Conservation (phyloP, 1,284 basidiomycete species). For the Ceratobasidium sp. region DNA sequence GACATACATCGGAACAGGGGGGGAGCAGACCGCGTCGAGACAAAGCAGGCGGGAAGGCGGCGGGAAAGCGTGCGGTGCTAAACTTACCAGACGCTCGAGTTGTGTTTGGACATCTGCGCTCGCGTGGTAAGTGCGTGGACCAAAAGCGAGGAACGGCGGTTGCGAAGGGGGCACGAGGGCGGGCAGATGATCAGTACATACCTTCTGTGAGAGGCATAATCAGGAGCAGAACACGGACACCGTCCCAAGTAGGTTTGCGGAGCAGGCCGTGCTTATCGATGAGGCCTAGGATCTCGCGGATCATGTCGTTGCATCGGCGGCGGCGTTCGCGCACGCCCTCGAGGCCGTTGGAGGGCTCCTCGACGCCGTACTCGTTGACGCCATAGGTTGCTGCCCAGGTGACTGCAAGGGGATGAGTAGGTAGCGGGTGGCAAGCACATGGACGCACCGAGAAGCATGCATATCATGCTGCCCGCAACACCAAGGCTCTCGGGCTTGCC, state of each 20-base stretch:
- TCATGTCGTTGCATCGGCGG: constrained; percentile 67
- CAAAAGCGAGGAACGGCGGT: constrained; percentile 37
- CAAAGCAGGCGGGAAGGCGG: neutral
- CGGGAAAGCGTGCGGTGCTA: neutral
- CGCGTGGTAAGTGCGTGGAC: constrained; percentile 32
- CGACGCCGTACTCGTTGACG: constrained; percentile 78
- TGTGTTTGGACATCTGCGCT: constrained; percentile 64
- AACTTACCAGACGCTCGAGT: constrained; percentile 66
- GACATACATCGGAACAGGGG: constrained; percentile 18
- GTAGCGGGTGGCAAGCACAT: constrained; percentile 6
- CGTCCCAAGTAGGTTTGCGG: constrained; percentile 87
- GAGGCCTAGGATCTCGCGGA: constrained; percentile 79
- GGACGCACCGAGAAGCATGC: constrained; percentile 50
- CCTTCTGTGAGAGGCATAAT: constrained; percentile 85
- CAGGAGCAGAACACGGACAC: constrained; percentile 81
- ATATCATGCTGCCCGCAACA: constrained; percentile 42
- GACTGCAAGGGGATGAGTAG: constrained; percentile 17
- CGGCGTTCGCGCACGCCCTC: constrained; percentile 60
- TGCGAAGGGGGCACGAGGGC: constrained; percentile 31
- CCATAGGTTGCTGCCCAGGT: constrained; percentile 88
- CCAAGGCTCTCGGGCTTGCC: constrained; percentile 44
- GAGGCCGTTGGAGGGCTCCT: constrained; percentile 56
- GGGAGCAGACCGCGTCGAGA: neutral
- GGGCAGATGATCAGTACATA: constrained; percentile 56
- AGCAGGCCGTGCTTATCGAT: constrained; percentile 83